Evolutionary conservation across 2,329 filamentous ascomycete genomes (phyloP).

Genomic region (Penicillium expansum): DNA sequence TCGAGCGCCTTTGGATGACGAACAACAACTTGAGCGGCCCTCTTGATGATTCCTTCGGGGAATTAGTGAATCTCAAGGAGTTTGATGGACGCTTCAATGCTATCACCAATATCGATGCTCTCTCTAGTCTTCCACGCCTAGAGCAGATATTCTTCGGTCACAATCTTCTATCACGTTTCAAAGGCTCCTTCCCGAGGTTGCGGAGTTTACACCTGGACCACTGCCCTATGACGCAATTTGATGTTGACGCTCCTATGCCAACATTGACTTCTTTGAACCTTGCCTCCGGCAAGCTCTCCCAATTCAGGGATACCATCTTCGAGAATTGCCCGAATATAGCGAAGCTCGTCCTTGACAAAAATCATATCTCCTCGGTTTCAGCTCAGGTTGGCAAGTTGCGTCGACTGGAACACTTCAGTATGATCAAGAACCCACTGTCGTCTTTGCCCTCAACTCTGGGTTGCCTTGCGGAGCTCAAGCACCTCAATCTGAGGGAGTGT

Average conservation of each 20-base stretch:
- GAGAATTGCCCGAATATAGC: conserved; percentile 83
- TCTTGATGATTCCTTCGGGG: conserved; percentile 69
- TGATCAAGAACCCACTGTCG: conserved; percentile 85
- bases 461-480: conserved; percentile 76
- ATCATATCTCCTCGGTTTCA: conserved; percentile 90
- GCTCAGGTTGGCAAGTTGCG: conserved; percentile 78
- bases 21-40: conserved; percentile 83
- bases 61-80: conserved; percentile 76
- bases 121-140: conserved; percentile 78
- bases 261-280: conserved; percentile 84
- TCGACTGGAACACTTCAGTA: conserved; percentile 85
- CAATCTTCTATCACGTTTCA: conserved; percentile 86
- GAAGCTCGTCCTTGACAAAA: conserved; percentile 85
- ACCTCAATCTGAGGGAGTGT: conserved; percentile 87
- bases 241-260: conserved; percentile 71
- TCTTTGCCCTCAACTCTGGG: conserved; percentile 85
- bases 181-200: conserved; percentile 81
- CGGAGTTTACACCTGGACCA: conserved; percentile 86
- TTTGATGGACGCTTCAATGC: conserved; percentile 93
- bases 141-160: conserved; percentile 89
- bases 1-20: conserved; percentile 90
- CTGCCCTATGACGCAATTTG: conserved; percentile 92
- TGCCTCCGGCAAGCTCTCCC: conserved; percentile 85
- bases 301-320: conserved; percentile 82
- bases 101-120: conserved; percentile 82